These are phyloP conservation scores for Nemania sp. DNA, from an alignment of 2,329 filamentous ascomycete genomes.

Conservation along the genomic window DNA sequence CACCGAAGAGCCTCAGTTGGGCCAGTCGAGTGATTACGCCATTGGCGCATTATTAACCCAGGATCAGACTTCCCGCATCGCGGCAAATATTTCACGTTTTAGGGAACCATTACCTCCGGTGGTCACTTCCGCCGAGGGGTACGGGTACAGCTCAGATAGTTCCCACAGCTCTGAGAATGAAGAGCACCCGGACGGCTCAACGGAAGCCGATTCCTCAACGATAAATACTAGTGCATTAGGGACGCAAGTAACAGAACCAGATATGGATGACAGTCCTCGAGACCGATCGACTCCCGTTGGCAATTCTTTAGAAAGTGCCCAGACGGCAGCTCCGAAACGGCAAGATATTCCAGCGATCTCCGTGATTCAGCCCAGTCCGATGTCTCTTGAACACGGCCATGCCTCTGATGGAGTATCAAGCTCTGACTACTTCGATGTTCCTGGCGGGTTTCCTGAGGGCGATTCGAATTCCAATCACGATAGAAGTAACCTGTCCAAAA, in stretches of 20 bases:
- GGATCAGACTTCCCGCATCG: conserved; percentile 57
- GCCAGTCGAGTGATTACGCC: conserved; percentile 63
- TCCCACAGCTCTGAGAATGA: conserved; percentile 49
- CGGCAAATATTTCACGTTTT: conserved; percentile 60
- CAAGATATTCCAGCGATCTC: conserved; percentile 49
- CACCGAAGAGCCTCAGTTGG: conserved; percentile 45
- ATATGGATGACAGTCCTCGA: conserved; percentile 25
- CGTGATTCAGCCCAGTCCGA: conserved; percentile 51
- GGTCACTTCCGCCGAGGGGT: conserved; percentile 70
- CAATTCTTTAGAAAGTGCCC: neutral
- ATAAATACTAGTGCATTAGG: conserved; percentile 29
- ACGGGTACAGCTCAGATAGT: conserved; percentile 66
- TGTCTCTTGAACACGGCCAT: conserved; percentile 26
- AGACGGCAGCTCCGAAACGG: neutral
- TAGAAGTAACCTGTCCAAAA: neutral
- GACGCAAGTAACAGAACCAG: conserved; percentile 31
- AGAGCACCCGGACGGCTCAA: conserved; percentile 32
- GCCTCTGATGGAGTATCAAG: conserved; percentile 16
- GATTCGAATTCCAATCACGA: conserved; percentile 18
- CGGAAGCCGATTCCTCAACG: conserved; percentile 25
- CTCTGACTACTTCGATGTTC: conserved; percentile 53
- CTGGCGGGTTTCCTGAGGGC: conserved; percentile 62
- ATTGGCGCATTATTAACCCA: conserved; percentile 60
- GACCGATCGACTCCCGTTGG: conserved; percentile 23
- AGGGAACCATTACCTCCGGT: conserved; percentile 71